Evolutionary conservation across 2,329 filamentous ascomycete genomes (phyloP), one percentile per base, ranked within the genome.

Genomic region (Akanthomyces uredinophilus): DNA sequence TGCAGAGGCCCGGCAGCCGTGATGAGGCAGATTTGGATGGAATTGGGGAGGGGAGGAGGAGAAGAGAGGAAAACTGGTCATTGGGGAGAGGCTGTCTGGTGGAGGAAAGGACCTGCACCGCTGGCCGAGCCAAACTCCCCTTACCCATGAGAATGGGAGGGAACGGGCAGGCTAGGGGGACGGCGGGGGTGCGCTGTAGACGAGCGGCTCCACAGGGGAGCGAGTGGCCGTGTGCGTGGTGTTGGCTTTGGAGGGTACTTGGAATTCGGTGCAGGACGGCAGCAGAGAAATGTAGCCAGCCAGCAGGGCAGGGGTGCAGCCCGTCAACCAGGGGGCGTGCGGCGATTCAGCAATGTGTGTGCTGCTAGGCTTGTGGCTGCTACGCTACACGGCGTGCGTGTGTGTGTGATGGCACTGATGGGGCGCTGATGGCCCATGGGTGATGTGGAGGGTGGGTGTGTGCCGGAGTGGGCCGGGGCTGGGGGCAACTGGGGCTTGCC

Each of bases 61-160:
- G 70, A 70, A 72, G 64, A 66, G 67, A 70, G 68, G 70, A 71
- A 72, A 70, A 71, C 68, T 70, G 73, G 70, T 72, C 73, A 73
- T 73, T 71, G 73, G 73, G 70, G 71, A 69, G 73, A 75, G 72
- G 71, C 71, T 71, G 71, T 69, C 70, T 70, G 72, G 72, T 74
- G 73, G 72, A 74, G 70, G 71, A 62, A 61, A 74, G 69, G 71
- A 75, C 72, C 71, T 75, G 70, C 73, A 70, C 67, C 70, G 68
- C 72, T 73, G 70, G 70, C 69, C 67, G 66, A 46, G 47, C 66
- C 68, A 72, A 77, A 78, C 75, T 78, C 69, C 71, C 75, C 75
- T 78, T 68, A 78, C 75, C 75, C 75, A 78, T 70, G 71, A 72
- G 65, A 72, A 73, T 70, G 70, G 70, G 69, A 73, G 73, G 70